These are phyloP conservation scores for Pleurotus salmoneostramineus DNA, from an alignment of 768 basidiomycete species.

Conservation along the genomic window DNA sequence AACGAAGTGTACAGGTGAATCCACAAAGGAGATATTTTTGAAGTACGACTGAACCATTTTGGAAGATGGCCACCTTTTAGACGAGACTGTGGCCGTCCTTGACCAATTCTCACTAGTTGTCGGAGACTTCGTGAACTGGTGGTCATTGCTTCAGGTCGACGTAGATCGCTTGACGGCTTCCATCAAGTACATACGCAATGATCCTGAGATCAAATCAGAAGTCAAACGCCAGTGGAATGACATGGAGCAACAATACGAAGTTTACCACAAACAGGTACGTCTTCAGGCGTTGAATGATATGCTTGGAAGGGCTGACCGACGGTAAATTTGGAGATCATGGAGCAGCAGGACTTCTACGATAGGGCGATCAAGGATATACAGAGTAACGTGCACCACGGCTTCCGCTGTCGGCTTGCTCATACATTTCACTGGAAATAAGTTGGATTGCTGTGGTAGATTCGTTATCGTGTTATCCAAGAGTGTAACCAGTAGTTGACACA, in stretches of 20 bases:
- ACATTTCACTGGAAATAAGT: not conserved
- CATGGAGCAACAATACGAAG: not conserved
- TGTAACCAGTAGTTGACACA: too few species aligned
- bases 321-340: not conserved
- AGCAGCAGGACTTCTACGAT: constrained; percentile 1
- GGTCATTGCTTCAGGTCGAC: not conserved
- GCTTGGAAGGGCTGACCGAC: not conserved
- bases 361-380: not conserved
- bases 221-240: not conserved
- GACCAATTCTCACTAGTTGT: not conserved
- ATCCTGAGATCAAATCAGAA: not conserved
- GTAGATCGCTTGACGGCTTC: not conserved
- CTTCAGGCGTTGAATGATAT: not conserved
- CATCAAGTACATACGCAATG: not conserved
- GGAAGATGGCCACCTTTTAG: not conserved
- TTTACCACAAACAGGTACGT: not conserved
- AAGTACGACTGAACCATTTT: not conserved
- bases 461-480: too few species aligned
- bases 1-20: not conserved
- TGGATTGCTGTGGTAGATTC: too few species aligned
- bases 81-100: not conserved
- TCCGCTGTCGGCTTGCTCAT: not conserved
- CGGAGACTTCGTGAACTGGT: constrained; percentile 3
- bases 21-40: not conserved
- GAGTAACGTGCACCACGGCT: not conserved